phyloP scores from a whole-genome alignment of 306 rosid species.

The Luffa aegyptiaca region DNA sequence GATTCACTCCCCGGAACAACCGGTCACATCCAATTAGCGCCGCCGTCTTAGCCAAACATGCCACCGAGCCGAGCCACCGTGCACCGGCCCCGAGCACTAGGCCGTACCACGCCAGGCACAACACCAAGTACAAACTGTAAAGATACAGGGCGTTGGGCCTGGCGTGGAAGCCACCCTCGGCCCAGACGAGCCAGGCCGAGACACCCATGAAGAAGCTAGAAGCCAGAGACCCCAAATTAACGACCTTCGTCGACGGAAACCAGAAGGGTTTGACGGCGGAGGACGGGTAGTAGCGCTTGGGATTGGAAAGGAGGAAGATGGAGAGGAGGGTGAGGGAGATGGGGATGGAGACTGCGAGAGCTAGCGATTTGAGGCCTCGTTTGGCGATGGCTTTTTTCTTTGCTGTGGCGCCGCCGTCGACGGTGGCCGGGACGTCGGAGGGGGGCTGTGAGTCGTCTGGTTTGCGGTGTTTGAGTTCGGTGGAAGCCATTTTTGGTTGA shows the following conservation, averaged over 20 bases:
- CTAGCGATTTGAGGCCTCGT: conserved; percentile 60
- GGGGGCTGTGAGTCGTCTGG: conserved; percentile 1
- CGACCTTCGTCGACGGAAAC: conserved; percentile 54
- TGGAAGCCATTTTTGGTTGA: background rate
- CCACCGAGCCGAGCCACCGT: conserved; percentile 18
- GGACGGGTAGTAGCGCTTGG: background rate
- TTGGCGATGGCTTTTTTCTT: conserved; percentile 40
- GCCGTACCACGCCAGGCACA: conserved; percentile 45
- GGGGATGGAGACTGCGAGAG: conserved; percentile 37
- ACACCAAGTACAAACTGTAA: conserved; percentile 33
- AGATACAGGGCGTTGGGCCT: conserved; percentile 27
- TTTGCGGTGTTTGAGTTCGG: background rate
- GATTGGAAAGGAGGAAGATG: conserved; percentile 15
- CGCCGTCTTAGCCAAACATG: conserved; percentile 27
- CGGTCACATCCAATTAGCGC: conserved; percentile 26
- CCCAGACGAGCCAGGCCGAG: conserved; percentile 80
- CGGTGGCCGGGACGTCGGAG: background rate
- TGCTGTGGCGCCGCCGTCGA: background rate
- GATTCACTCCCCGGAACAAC: conserved; percentile 26
- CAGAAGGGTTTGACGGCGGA: conserved; percentile 34
- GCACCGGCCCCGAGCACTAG: conserved; percentile 44
- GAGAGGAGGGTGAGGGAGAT: conserved; percentile 34
- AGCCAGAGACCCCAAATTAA: conserved; percentile 31
- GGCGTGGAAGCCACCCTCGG: conserved; percentile 56
- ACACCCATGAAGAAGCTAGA: conserved; percentile 48